These are phyloP conservation scores for Protomyces macrosporus DNA, from an alignment of 1,139 yeast species.

Conservation along the genomic window DNA sequence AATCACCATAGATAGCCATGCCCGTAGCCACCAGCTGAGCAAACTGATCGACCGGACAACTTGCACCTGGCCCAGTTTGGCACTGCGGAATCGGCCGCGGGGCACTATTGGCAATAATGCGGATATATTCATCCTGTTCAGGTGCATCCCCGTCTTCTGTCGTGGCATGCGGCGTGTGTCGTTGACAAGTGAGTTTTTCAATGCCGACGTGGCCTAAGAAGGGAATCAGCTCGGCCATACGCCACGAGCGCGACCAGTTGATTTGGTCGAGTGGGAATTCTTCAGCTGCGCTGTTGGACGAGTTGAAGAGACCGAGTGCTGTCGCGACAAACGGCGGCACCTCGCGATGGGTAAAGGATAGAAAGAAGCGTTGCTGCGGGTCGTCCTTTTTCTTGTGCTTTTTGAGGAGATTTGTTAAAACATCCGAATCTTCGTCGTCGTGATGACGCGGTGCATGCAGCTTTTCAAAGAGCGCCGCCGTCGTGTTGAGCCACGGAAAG, in stretches of 20 bases:
- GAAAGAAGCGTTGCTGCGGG: constrained; percentile 18
- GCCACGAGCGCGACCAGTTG: constrained; percentile 22
- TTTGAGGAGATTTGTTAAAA: background rate
- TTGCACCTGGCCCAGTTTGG: constrained; percentile 20
- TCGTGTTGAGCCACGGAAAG: constrained; percentile 20
- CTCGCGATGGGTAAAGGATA: constrained; percentile 21
- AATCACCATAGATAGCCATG: constrained; percentile 12
- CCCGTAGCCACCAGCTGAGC: constrained; percentile 15
- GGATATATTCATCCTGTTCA: constrained; percentile 3
- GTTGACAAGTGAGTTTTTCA: constrained; percentile 15
- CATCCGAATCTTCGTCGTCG: background rate
- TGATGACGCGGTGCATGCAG: constrained; percentile 19
- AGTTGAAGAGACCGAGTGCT: constrained; percentile 22
- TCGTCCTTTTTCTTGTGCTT: background rate
- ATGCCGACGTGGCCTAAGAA: constrained; percentile 23
- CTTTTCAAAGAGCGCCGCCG: constrained; percentile 18
- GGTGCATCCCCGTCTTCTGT: background rate
- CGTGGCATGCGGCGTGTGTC: constrained; percentile 8
- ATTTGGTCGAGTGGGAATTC: constrained; percentile 20
- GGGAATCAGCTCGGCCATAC: constrained; percentile 20
- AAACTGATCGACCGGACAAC: constrained; percentile 21
- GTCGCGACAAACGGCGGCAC: constrained; percentile 21
- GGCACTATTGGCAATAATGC: constrained; percentile 23
- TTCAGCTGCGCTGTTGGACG: constrained; percentile 7
- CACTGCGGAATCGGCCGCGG: constrained; percentile 21